Base-by-base conservation (phyloP, 2,329 filamentous ascomycete genomes). In the Colletotrichum cuscutae region DNA sequence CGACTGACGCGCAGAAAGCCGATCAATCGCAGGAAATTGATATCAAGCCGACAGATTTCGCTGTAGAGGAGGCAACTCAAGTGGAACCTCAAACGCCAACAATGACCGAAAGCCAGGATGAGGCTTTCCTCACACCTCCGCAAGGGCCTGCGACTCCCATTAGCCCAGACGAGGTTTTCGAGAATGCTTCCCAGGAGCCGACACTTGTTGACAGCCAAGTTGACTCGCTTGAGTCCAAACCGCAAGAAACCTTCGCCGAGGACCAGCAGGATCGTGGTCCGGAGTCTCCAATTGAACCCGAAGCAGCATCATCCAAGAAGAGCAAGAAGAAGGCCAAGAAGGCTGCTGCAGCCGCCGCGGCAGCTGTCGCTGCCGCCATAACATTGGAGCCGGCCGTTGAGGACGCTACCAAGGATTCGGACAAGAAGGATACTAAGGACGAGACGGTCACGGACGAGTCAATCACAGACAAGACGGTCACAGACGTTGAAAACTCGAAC, bases 261-360 rank as follows among this genome's bases (percentile, higher is more conserved):
- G 65, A 75, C 46, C 61, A 62, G n/a, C 28, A 68, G 24, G 28
- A 46, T 13, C 42, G 65, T 70, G 26, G 59, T 28, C 32, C 46
- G 37, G 53, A 58, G 9, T 65, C 53, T 22, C 49, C 67, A 8
- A 65, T 30, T 5, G 59, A 74, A 12, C 57, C 59, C n/a, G 71
- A 75, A 42, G 74, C 76, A 30, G 26, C 66, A 8, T 54, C 69
- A 11, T 71, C 73, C 26, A 80, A 80, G 77, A 80, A 79, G 64
- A 77, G 74, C 63, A 81, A 81, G 77, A 80, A 79, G 42, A 73
- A 67, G 37, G 68, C 49, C 12, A 80, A 73, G 53, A 73, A 72
- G 52, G 67, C 58, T n/a, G 67, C 71, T 3, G 66, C 71, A 19
- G 58, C 64, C 11, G 65, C 56, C 0, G 53, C 69, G 1, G 68